Percentiles rank a stretch among this genome's conserved stretches.
Conservation (phyloP, 345 rosid species). For the Viola odorata region DNA sequence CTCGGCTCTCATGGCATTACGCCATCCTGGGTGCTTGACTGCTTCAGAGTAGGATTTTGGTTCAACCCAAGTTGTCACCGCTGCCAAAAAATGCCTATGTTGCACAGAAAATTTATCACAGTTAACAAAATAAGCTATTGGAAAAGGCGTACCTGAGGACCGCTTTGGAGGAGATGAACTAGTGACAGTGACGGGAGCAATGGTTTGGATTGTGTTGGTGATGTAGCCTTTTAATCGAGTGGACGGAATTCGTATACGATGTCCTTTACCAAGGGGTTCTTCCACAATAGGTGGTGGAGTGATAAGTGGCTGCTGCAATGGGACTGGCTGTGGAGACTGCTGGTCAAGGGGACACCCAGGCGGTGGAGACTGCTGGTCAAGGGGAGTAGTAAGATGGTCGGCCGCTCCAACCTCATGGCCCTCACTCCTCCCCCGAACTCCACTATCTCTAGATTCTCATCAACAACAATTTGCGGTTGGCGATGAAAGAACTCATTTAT, state of each 20-base stretch:
- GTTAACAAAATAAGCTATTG: slow-evolving; percentile 2
- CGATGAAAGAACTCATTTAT: not conserved
- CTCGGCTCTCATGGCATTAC: not conserved
- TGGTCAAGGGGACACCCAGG: too few species aligned
- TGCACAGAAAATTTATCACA: not conserved
- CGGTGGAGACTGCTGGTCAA: too few species aligned
- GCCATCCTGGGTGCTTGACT: not conserved
- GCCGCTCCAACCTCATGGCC: too few species aligned
- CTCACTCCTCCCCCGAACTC: too few species aligned
- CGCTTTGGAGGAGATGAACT: not conserved
- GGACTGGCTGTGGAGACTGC: too few species aligned
- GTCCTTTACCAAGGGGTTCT: too few species aligned
- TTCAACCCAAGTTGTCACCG: not conserved
- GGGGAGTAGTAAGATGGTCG: too few species aligned
- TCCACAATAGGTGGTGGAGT: too few species aligned
- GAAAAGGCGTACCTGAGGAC: not conserved
- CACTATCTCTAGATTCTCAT: too few species aligned
- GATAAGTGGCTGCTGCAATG: too few species aligned
- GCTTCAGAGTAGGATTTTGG: not conserved
- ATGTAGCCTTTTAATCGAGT: not conserved
- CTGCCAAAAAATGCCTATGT: not conserved
- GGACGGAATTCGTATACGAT: too few species aligned
- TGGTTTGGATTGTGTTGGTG: not conserved
- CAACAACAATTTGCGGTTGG: too few species aligned
- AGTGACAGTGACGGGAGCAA: not conserved